Evolutionary conservation across 1,139 yeast species (phyloP).

Genomic region (Yamadazyma kanchanaburiensis): DNA sequence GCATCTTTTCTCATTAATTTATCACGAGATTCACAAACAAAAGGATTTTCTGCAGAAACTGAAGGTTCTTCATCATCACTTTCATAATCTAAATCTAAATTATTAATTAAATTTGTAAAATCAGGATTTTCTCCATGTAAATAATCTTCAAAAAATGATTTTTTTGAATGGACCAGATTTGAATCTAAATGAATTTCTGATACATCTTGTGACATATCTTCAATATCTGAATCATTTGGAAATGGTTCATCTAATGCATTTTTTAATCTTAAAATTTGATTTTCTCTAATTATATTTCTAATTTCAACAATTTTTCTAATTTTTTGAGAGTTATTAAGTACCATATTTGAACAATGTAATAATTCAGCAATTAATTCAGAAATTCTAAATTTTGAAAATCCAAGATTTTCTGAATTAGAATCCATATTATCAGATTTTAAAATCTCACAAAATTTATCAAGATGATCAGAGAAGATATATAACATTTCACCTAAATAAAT

Average conservation of each 20-base stretch:
- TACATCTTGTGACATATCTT: conserved; percentile 32
- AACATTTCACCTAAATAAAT: conserved; percentile 46
- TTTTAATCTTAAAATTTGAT: conserved; percentile 26
- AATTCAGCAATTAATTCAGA: conserved; percentile 46
- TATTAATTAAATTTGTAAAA: conserved; percentile 14
- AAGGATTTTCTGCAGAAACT: conserved; percentile 46
- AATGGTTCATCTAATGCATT: conserved; percentile 33
- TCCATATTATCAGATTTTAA: too few relatives aligned
- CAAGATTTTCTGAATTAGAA: conserved; percentile 29
- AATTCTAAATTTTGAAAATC: conserved; percentile 42
- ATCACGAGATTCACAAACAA: conserved; percentile 41
- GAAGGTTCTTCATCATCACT: conserved; percentile 48
- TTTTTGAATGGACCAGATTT: conserved; percentile 13
- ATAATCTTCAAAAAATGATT: conserved; percentile 7
- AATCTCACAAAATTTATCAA: conserved; percentile 28
- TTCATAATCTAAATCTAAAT: conserved; percentile 27
- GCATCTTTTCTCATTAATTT: conserved; percentile 29
- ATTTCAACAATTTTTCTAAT: conserved; percentile 32
- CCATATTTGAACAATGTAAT: conserved; percentile 49
- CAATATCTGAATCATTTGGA: conserved; percentile 8
- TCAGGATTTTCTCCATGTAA: conserved; percentile 12
- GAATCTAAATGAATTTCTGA: conserved; percentile 41
- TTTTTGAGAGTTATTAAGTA: conserved; percentile 39
- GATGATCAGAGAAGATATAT: conserved; percentile 35
- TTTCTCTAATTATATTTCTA: conserved; percentile 34